phyloP scores from a whole-genome alignment of 768 basidiomycete genomes.

The Suillus sp. region DNA sequence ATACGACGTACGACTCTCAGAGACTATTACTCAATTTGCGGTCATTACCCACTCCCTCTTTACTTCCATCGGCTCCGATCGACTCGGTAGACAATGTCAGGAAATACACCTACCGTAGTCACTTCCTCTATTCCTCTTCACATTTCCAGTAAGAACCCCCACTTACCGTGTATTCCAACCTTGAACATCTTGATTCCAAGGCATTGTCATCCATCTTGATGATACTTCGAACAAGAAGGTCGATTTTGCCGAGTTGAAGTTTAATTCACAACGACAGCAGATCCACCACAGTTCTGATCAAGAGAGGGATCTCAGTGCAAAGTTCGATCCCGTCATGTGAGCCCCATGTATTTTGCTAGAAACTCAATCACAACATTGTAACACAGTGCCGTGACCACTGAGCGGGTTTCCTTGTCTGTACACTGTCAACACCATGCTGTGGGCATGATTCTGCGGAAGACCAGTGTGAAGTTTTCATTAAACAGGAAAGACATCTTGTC shows the following conservation, averaged over 20 bases:
- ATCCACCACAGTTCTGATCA: conserved; percentile 2
- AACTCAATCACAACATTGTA: not conserved
- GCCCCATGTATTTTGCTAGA: not conserved
- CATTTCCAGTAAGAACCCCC: conserved; percentile 4
- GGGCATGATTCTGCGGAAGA: not conserved
- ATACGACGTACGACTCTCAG: not conserved
- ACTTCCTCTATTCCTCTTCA: not conserved
- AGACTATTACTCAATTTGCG: not conserved
- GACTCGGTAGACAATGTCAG: not conserved
- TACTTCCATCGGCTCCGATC: not conserved
- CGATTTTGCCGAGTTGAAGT: conserved; percentile 9
- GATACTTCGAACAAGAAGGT: conserved; percentile 9
- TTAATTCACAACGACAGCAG: not conserved
- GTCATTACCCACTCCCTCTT: not conserved
- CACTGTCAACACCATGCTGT: conserved; percentile 11
- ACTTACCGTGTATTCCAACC: too few species aligned
- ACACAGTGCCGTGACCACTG: not conserved
- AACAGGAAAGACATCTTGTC: conserved; percentile 5
- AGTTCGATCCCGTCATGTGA: conserved; percentile 5
- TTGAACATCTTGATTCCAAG: too few species aligned
- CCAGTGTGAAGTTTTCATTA: conserved; percentile 5
- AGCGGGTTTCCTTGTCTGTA: conserved; percentile 6
- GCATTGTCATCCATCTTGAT: conserved; percentile 3
- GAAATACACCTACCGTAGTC: not conserved
- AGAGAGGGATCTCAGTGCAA: conserved; percentile 3